Conservation (phyloP, 257 asterid genomes). For the Ophiorrhiza pumila region DNA sequence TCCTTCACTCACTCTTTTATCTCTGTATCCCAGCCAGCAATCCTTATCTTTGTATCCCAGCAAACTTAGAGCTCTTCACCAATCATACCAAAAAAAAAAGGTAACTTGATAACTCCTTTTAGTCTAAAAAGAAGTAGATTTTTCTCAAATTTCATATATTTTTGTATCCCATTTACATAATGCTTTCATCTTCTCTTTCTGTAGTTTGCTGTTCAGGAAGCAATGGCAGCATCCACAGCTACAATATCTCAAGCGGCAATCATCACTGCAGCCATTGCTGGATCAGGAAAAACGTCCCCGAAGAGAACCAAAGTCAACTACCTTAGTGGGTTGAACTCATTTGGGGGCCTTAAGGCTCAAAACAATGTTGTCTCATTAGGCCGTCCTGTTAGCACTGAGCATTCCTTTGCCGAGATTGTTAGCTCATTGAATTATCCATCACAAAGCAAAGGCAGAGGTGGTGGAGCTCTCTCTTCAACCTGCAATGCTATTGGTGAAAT, state of each 20-base stretch:
- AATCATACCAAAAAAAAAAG: conserved; percentile 27
- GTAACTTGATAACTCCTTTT: conserved; percentile 16
- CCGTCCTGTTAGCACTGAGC: conserved; percentile 55
- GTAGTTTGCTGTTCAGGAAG: conserved; percentile 28
- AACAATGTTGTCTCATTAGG: conserved; percentile 59
- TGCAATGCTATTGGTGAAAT: conserved; percentile 66
- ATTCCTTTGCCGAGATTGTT: conserved; percentile 61
- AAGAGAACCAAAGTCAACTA: conserved; percentile 41
- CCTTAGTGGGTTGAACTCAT: conserved; percentile 68
- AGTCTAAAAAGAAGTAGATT: background rate
- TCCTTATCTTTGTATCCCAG: conserved; percentile 36
- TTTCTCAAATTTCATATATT: background rate
- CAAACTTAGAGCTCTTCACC: conserved; percentile 24
- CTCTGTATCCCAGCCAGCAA: conserved; percentile 37
- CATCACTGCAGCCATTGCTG: conserved; percentile 36
- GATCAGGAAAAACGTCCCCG: conserved; percentile 36
- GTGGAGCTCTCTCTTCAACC: conserved; percentile 57
- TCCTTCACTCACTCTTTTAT: conserved; percentile 32
- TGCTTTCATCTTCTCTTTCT: conserved; percentile 15
- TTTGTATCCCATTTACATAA: background rate
- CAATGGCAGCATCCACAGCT: conserved; percentile 55
- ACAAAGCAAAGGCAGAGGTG: conserved; percentile 34
- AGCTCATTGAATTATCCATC: conserved; percentile 42
- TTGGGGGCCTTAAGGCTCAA: conserved; percentile 82
- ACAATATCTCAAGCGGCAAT: conserved; percentile 41